These are phyloP conservation scores for Globisporangium uncinulatum DNA, from an alignment of 352 stramenopile genomes.

Conservation along the genomic window DNA sequence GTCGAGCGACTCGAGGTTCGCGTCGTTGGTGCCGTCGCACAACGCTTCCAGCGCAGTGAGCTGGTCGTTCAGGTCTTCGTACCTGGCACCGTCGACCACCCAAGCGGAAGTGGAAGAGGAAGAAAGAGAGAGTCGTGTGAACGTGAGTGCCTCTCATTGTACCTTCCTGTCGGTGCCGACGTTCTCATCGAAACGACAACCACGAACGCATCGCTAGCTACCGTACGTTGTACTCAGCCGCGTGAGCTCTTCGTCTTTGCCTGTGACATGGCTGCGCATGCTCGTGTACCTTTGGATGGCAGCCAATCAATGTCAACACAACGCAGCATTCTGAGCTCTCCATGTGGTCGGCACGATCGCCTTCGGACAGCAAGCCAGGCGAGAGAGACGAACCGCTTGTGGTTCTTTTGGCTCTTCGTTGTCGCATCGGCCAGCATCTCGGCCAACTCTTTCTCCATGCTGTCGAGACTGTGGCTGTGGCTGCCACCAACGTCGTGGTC, in stretches of 20 bases:
- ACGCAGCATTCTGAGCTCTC: too few species aligned
- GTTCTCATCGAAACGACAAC: background rate
- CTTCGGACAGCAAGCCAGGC: background rate
- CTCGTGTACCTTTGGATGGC: constrained; percentile 18
- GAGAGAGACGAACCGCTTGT: constrained; percentile 23
- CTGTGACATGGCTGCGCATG: constrained; percentile 22
- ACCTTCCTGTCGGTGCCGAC: background rate
- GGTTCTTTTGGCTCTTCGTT: constrained; percentile 34
- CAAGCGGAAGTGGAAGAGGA: background rate
- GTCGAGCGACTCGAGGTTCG: constrained; percentile 33
- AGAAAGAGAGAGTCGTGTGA: background rate
- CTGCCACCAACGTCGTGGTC: background rate
- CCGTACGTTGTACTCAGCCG: constrained; percentile 12
- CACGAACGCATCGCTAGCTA: too few species aligned
- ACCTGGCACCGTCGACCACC: constrained; percentile 18
- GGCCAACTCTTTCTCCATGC: constrained; percentile 24
- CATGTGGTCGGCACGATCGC: too few species aligned
- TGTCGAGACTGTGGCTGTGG: constrained; percentile 8
- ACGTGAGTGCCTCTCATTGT: background rate
- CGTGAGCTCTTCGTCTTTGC: constrained; percentile 20
- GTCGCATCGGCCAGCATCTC: constrained; percentile 33
- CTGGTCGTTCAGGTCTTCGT: constrained; percentile 32
- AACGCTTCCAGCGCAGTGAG: constrained; percentile 33
- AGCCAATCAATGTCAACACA: background rate
- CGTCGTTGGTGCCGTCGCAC: constrained; percentile 23